A percentile compares a stretch with the other conserved stretches of the same genome.
phyloP scores from a whole-genome alignment of 768 basidiomycete genomes.

The Crucibulum laeve region DNA sequence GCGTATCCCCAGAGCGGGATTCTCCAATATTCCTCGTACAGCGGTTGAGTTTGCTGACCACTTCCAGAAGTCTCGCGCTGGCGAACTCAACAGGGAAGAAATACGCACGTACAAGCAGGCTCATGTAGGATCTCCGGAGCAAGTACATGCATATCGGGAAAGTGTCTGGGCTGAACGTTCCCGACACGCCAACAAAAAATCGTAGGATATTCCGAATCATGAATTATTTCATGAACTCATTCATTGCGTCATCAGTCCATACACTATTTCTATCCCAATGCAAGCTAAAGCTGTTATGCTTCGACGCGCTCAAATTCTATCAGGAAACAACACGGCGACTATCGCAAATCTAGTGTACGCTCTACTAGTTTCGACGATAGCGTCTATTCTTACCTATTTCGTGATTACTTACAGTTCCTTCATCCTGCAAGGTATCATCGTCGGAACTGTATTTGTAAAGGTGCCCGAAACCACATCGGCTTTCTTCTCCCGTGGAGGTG shows the following conservation, averaged over 20 bases:
- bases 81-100: conserved; percentile 26
- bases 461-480: conserved; percentile 36
- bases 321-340: conserved; percentile 24
- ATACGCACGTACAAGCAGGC: not conserved
- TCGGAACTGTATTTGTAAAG: conserved; percentile 41
- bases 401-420: conserved; percentile 24
- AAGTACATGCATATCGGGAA: conserved; percentile 32
- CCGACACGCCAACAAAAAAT: conserved; percentile 11
- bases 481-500: conserved; percentile 48
- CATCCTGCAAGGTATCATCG: conserved; percentile 13
- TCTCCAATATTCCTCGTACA: conserved; percentile 32
- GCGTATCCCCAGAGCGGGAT: conserved; percentile 34
- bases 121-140: not conserved
- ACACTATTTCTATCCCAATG: conserved; percentile 31
- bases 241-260: conserved; percentile 24
- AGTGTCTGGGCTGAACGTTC: not conserved
- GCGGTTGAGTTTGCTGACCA: conserved; percentile 40
- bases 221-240: not conserved
- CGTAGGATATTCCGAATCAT: conserved; percentile 14
- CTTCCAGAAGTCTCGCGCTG: conserved; percentile 26
- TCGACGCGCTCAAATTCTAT: conserved; percentile 33
- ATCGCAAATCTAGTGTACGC: conserved; percentile 25
- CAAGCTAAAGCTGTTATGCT: conserved; percentile 33
- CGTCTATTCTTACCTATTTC: not conserved
- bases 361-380: not conserved